phyloP scores from a whole-genome alignment of 805 yeast genomes.

The Wickerhamomyces kurtzmanii region DNA sequence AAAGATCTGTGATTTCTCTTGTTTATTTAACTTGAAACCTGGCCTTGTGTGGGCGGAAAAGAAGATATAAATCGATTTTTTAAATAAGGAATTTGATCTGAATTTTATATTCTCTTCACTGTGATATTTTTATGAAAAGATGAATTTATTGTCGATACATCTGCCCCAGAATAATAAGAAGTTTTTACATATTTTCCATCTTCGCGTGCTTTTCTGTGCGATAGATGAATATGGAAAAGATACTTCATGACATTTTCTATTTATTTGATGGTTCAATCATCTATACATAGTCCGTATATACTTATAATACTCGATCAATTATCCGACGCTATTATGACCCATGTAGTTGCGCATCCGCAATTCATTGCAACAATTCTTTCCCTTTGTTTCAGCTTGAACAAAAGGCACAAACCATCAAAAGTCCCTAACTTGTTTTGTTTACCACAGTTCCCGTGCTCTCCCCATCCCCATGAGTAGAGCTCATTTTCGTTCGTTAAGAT shows the following conservation, averaged over 20 bases:
- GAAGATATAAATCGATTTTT: too few species aligned
- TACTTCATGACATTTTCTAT: constrained; percentile 49
- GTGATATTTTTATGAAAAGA: too few species aligned
- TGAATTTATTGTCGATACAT: constrained; percentile 38
- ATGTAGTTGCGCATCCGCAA: constrained; percentile 65
- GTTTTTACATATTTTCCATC: constrained; percentile 77
- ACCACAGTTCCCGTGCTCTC: constrained; percentile 97
- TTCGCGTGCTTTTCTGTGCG: constrained; percentile 27
- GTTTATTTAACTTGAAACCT: too few species aligned
- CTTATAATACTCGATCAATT: too few species aligned
- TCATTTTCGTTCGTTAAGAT: constrained; percentile 15
- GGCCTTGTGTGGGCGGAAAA: too few species aligned
- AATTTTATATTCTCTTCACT: too few species aligned
- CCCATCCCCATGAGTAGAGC: constrained; percentile 94
- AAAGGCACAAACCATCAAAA: constrained; percentile 23
- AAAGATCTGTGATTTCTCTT: too few species aligned
- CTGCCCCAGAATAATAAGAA: constrained; percentile 55
- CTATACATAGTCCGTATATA: constrained; percentile 3
- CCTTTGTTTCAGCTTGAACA: constrained; percentile 11
- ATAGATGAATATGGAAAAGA: constrained; percentile 78
- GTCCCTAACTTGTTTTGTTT: constrained; percentile 9
- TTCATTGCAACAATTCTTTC: constrained; percentile 23
- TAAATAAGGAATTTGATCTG: too few species aligned
- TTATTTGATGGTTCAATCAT: constrained; percentile 1
- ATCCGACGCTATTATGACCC: constrained; percentile 31